Evolutionary conservation across 2,329 filamentous ascomycete species (phyloP).

Genomic region (Talaromyces funiculosus): DNA sequence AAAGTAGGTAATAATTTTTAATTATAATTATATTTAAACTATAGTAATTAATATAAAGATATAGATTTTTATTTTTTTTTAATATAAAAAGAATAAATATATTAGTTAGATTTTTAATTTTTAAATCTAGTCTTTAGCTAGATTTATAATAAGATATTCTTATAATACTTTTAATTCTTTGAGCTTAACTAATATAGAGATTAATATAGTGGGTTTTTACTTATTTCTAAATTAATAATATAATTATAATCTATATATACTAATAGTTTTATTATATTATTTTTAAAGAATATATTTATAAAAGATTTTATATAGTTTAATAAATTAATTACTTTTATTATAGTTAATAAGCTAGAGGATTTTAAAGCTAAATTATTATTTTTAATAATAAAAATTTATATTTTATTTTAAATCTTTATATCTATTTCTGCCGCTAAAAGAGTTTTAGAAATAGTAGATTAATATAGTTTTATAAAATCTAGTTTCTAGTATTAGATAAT

Average conservation of each 20-base stretch:
- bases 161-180: not conserved
- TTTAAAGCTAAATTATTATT: not conserved
- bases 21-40: not conserved
- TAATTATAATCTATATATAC: not conserved
- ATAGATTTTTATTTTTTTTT: not conserved
- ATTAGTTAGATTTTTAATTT: not conserved
- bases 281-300: not conserved
- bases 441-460: too few relatives aligned
- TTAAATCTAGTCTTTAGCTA: not conserved
- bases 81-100: not conserved
- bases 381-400: too few relatives aligned
- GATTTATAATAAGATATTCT: not conserved
- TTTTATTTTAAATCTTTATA: not conserved
- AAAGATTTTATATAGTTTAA: not conserved
- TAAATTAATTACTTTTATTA: not conserved
- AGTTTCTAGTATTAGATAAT: not conserved
- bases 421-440: too few relatives aligned
- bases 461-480: not conserved
- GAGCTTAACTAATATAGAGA: not conserved
- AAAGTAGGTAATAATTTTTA: not conserved
- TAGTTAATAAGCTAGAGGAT: too few relatives aligned
- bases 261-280: not conserved
- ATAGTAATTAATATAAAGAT: not conserved
- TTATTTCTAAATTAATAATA: not conserved
- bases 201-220: not conserved